Percentiles rank a stretch among this genome's conserved stretches.
These are phyloP conservation scores for Lizanozyma gosingica DNA, from an alignment of 1,139 yeast species.

Conservation along the genomic window DNA sequence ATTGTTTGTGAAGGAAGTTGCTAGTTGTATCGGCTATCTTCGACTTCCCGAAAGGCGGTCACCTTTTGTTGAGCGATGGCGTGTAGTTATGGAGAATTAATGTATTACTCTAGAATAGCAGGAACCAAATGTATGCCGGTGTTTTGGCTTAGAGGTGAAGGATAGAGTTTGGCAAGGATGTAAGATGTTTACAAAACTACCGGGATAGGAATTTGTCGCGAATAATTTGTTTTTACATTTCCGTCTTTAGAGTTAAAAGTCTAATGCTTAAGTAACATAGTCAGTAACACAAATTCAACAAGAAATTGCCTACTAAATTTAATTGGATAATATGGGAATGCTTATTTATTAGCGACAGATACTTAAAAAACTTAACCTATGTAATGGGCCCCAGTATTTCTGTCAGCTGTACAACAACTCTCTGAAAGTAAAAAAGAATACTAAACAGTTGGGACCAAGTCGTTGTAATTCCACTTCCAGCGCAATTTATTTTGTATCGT, in stretches of 20 bases:
- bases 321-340: no score
- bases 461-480: conserved; percentile 29
- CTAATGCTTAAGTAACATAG: neutral
- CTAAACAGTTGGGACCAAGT: neutral
- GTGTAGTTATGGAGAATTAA: no score
- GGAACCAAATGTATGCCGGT: neutral
- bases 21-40: no score
- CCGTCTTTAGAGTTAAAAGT: neutral
- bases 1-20: no score
- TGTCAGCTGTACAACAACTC: no score
- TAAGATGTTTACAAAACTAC: neutral
- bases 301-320: no score
- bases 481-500: conserved; percentile 18
- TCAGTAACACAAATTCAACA: no score
- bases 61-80: no score
- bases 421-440: no score
- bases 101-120: neutral
- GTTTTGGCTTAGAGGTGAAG: neutral
- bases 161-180: neutral
- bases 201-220: neutral
- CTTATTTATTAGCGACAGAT: no score
- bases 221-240: neutral
- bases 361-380: neutral
- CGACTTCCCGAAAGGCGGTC: no score
- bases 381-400: neutral